Evolutionary conservation across 495 filamentous ascomycete species (phyloP), one percentile per base, ranked within the genome.

Genomic region (Penicillium ucsense): DNA sequence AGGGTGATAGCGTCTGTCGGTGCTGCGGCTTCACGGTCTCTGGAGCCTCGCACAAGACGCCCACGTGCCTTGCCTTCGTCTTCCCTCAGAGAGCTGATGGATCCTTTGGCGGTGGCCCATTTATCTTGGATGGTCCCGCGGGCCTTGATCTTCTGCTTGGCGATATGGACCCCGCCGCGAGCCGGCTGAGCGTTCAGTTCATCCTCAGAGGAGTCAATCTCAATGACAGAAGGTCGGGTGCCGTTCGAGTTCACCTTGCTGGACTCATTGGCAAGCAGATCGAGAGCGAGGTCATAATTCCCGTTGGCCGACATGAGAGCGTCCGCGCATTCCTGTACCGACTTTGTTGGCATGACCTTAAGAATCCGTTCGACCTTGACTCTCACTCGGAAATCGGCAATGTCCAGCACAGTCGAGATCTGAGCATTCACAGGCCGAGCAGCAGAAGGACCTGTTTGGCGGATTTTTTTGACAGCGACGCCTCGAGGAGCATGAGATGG

Each of bases 121-220:
- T 80, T 81, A 42, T 84, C 74, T 38, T 77, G 73, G 47, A 87
- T 83, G 3, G 74, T 73, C 4, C 66, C 66, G 8, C 77, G 74
- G 27, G 73, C 71, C 54, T 82, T 83, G 53, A 85, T 72, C 40
- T 81, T 67, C 51, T 78, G 74, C 51, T 83, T 79, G n/a, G 72
- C 75, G 7, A 51, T 52, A 3, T 51, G 56, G 3, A 41, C 42
- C 6, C 47, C 29, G 6, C 60, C 41, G 40, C 53, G 54, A 7
- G 53, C 44, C 11, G 55, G 40, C 8, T 60, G 46, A 1, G 50
- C 43, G 29, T 32, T 60, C 49, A 74, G 41, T 41, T 74, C 71
- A 50, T 74, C 71, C 7, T 71, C 68, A 0, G 69, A 74, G 1
- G 61, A 67, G 8, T 57, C 50, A 42, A 62, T 49, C 10, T 41